Conservation (phyloP, 2,329 filamentous ascomycete genomes). For the Blastomyces gilchristii region DNA sequence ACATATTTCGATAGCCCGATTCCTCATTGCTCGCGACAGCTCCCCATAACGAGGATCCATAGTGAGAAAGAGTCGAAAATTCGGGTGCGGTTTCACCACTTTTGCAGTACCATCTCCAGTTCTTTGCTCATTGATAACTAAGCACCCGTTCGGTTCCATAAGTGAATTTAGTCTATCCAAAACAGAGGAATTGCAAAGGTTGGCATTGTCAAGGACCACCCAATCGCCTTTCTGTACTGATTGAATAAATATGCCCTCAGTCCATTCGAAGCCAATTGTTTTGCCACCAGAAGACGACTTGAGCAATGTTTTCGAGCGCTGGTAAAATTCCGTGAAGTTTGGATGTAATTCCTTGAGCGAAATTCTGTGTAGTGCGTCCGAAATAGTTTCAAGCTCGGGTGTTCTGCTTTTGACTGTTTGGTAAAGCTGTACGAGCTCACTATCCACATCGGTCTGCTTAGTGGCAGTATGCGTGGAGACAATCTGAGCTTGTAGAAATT, state of each 20-base stretch:
- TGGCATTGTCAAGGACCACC: constrained; percentile 94
- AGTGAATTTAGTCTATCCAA: constrained; percentile 89
- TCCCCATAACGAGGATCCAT: constrained; percentile 89
- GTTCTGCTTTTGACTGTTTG: constrained; percentile 23
- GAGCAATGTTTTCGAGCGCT: constrained; percentile 43
- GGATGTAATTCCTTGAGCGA: constrained; percentile 36
- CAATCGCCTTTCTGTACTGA: constrained; percentile 79
- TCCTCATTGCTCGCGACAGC: constrained; percentile 90
- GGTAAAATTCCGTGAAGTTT: constrained; percentile 40
- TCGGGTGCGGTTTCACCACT: constrained; percentile 67
- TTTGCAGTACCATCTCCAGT: constrained; percentile 70
- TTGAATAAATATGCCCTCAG: constrained; percentile 83
- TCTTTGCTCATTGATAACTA: constrained; percentile 90
- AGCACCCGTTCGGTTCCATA: constrained; percentile 75
- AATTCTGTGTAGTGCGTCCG: constrained; percentile 26
- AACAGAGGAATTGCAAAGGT: constrained; percentile 89
- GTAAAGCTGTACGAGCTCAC: constrained; percentile 25
- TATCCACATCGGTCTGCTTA: constrained; percentile 17
- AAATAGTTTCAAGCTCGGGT: constrained; percentile 24
- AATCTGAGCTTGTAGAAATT: constrained; percentile 40
- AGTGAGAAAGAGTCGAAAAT: constrained; percentile 88
- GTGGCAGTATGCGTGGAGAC: constrained; percentile 23
- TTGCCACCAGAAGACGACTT: constrained; percentile 49
- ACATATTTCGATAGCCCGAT: constrained; percentile 83
- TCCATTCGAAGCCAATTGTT: constrained; percentile 85